Percentiles rank a stretch among this genome's conserved stretches.
These are phyloP conservation scores for Barbarea vulgaris DNA, from an alignment of 345 rosid species.

Conservation along the genomic window DNA sequence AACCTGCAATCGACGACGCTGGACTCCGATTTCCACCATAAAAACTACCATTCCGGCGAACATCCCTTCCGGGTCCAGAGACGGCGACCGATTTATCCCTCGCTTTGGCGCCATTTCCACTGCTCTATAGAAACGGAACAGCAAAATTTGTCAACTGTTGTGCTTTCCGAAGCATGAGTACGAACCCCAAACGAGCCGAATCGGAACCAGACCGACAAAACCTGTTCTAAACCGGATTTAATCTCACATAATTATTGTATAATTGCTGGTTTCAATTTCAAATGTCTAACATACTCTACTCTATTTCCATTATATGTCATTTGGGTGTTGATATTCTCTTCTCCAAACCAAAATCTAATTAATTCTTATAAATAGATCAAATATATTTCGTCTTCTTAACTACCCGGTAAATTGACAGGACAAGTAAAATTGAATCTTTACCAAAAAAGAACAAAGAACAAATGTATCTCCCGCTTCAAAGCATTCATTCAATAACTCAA, in stretches of 20 bases:
- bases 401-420: neutral
- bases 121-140: neutral
- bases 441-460: neutral
- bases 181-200: slow-evolving; percentile 6
- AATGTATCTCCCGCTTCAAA: neutral
- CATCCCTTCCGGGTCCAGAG: slow-evolving; percentile 63
- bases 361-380: too few relatives aligned
- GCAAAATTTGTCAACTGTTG: slow-evolving; percentile 16
- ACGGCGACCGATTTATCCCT: slow-evolving; percentile 46
- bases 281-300: neutral
- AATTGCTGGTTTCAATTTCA: neutral
- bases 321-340: too few relatives aligned
- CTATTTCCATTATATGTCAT: too few relatives aligned
- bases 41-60: slow-evolving; percentile 72
- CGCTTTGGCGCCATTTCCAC: slow-evolving; percentile 70
- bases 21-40: slow-evolving; percentile 68
- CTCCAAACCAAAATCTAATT: too few relatives aligned
- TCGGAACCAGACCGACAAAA: neutral
- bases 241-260: neutral
- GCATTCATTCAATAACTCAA: slow-evolving; percentile 5
- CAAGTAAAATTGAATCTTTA: neutral
- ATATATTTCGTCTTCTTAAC: neutral
- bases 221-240: slow-evolving; percentile 5
- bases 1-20: slow-evolving; percentile 88
- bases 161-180: neutral